A percentile compares a stretch with the other conserved stretches of the same genome.
Evolutionary conservation across 1,284 basidiomycete genomes (phyloP).

Genomic region (Coriolopsis trogii): DNA sequence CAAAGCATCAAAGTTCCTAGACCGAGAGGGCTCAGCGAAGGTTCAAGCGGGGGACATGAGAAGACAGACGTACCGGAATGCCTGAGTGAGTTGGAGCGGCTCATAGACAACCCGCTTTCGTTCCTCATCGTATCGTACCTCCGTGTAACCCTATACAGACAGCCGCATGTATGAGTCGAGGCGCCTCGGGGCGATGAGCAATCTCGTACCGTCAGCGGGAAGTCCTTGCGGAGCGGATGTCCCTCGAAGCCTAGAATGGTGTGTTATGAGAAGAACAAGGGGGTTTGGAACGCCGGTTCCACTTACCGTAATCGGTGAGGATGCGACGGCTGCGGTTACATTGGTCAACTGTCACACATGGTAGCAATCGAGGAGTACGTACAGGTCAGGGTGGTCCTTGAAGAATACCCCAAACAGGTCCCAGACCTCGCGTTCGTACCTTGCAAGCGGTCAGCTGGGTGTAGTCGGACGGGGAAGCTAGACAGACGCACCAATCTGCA

Average conservation of each 20-base stretch:
- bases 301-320: conserved; percentile 93
- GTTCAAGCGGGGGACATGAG: not conserved
- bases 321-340: conserved; percentile 77
- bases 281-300: conserved; percentile 1
- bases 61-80: conserved; percentile 76
- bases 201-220: conserved; percentile 85
- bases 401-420: conserved; percentile 99
- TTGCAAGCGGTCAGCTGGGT: conserved; percentile 31
- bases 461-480: conserved; percentile 13
- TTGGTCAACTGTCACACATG: conserved; percentile 14
- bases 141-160: conserved; percentile 84
- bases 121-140: conserved; percentile 98
- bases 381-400: conserved; percentile 95
- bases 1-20: conserved; percentile 90
- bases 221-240: conserved; percentile 97
- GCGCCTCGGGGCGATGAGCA: conserved; percentile 12
- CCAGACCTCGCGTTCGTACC: conserved; percentile 98
- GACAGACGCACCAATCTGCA: conserved; percentile 83
- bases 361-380: conserved; percentile 37
- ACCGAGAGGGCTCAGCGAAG: conserved; percentile 7
- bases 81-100: conserved; percentile 96
- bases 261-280: not conserved
- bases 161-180: conserved; percentile 6
- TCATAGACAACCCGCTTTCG: conserved; percentile 98
- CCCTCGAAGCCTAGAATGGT: conserved; percentile 87